Evolutionary conservation across 2,329 filamentous ascomycete genomes (phyloP), one percentile per base, ranked within the genome.

Genomic region (Paramyrothecium roridum): DNA sequence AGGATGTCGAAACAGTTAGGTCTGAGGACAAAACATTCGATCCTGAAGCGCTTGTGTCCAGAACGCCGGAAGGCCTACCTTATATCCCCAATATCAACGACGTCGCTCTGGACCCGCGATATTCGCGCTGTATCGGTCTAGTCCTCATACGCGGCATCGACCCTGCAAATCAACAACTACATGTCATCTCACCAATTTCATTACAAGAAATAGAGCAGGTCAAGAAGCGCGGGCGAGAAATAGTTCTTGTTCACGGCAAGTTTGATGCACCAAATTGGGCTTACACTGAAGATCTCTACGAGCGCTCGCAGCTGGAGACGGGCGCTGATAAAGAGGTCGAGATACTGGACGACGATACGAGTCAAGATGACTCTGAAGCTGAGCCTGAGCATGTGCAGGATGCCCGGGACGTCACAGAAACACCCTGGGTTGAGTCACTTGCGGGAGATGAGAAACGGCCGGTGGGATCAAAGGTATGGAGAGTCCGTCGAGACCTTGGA

Each of bases 141-240:
- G 88, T 82, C 0, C 76, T 93, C 10, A 70, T 95, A n/a, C 82
- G 88, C 1, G 88, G 85, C 4, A 84, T 93, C 56, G 87, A 93
- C 64, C 64, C 72, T 0, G 66, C 70, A 21, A 76, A 71, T 1
- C 73, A 77, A 3, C 67, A 76, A 7, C 70, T 93, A 3, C 86
- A 91, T 56, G 64, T 93, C 1, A 66, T 92, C 2, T 88, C 87
- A 0, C 88, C 89, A 0, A 74, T 86, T 8, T 54, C 75, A 1
- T 52, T 67, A 1, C 62, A 70, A 3, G 63, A 68, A 3, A 74
- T 85, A 17, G 67, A 73, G 40, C 65, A 71, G 11, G 65, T 78
- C 19, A 72, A 66, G 46, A 64, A 70, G 8, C 67, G 69, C 26
- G 79, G 79, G 0, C 73, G 76, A 33, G 72, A 77, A 17, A 72